Evolutionary conservation across 2,329 filamentous ascomycete genomes (phyloP).

Genomic region (Simplicillium aogashimaense): DNA sequence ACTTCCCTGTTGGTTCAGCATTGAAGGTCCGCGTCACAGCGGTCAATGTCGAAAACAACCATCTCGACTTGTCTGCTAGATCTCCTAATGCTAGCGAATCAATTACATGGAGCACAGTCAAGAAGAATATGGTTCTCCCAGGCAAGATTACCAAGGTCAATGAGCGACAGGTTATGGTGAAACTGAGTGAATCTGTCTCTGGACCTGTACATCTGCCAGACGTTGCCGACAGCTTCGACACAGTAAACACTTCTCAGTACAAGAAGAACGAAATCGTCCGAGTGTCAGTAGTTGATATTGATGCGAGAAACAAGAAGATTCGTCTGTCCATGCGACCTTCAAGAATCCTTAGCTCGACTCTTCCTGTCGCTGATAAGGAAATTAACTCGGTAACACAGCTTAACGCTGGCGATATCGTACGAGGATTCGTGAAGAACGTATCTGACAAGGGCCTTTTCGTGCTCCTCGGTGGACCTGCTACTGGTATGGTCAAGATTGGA

Average conservation of each 20-base stretch:
- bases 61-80: constrained; percentile 74
- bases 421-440: constrained; percentile 88
- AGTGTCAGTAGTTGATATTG: constrained; percentile 74
- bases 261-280: constrained; percentile 80
- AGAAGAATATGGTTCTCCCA: constrained; percentile 70
- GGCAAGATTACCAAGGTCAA: constrained; percentile 78
- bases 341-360: constrained; percentile 75
- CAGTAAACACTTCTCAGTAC: constrained; percentile 65
- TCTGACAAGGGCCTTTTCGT: constrained; percentile 86
- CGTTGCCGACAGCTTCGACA: constrained; percentile 74
- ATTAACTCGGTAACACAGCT: constrained; percentile 63
- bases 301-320: constrained; percentile 75
- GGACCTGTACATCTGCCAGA: constrained; percentile 77
- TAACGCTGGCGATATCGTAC: constrained; percentile 66
- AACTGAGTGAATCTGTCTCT: constrained; percentile 70
- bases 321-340: constrained; percentile 77
- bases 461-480: constrained; percentile 68
- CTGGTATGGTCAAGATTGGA: constrained; percentile 73
- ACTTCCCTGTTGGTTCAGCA: constrained; percentile 86
- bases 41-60: constrained; percentile 63
- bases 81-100: constrained; percentile 36
- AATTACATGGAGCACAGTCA: constrained; percentile 61
- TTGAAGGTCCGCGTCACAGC: constrained; percentile 69
- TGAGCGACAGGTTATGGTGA: constrained; percentile 75
- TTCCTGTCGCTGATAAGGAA: constrained; percentile 72